Evolutionary conservation across 2,329 filamentous ascomycete genomes (phyloP), one percentile per base, ranked within the genome.

Genomic region (Pestalotiopsis sp.): DNA sequence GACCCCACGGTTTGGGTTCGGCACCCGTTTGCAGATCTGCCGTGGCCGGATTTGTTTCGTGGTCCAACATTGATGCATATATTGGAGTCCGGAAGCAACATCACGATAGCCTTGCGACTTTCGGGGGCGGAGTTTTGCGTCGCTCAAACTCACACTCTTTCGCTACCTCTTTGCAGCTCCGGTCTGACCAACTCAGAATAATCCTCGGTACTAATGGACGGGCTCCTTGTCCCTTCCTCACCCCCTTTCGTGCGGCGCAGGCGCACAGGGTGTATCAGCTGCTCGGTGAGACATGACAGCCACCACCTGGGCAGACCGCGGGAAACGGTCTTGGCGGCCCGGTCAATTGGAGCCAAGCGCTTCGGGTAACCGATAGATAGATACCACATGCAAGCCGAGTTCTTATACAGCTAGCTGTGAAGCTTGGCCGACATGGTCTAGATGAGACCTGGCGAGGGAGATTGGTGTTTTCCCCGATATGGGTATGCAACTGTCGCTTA

Each of bases 351-450:
- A 61, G 59, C 59, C 59, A 61, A 61, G 59, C 59, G 3, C 14
- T 7, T 36, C 27, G 27, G 45, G 59, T 61, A 61, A 39, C 27
- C 59, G 23, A 17, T 38, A 39, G 59, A 25, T 39, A 36, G 25
- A 61, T 61, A 61, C 17, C 7, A 27, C n/a, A 61, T 61, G 59
- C 59, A 61, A 61, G 59, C 59, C 31, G 31, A 38, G 31, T 27
- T 20, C n/a, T 20, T 39, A 11, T 61, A 36, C 23, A 41, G 31
- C 38, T 36, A n/a, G 27, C 31, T 11, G 59, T 36, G 59, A 38
- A 61, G 25, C 59, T 61, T 61, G 59, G 59, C 59, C 17, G 31
- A 12, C n/a, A 38, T 61, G 59, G 25, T 61, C 59, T 61, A 61
- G 59, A 41, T 7, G n/a, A 36, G n/a, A 38, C 59, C 31, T 9